Conservation (phyloP, 2,329 filamentous ascomycete genomes). For the Verticillium isaacii region DNA sequence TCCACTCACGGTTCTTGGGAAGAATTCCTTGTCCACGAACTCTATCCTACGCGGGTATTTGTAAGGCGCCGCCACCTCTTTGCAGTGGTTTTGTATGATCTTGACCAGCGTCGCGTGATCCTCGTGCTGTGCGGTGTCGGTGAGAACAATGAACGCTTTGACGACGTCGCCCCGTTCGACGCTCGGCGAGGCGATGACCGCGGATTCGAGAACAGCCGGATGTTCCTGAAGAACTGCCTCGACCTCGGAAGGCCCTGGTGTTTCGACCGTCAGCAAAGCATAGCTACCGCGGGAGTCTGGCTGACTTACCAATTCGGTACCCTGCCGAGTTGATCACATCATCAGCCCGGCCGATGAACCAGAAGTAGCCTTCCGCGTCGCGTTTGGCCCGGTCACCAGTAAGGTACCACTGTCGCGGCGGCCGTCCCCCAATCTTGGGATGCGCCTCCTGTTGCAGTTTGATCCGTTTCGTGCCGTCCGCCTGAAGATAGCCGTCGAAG, state of each 20-base stretch:
- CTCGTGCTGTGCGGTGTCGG: not conserved
- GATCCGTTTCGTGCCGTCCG: not conserved
- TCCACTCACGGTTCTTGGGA: not conserved
- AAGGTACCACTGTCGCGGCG: not conserved
- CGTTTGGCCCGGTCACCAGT: not conserved
- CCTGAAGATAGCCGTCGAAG: not conserved
- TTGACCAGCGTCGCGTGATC: not conserved
- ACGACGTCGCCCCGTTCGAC: conserved; percentile 1
- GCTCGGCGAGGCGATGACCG: not conserved
- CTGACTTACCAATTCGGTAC: not conserved
- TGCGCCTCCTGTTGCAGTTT: not conserved
- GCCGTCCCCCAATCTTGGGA: not conserved
- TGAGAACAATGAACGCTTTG: not conserved
- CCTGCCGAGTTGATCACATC: conserved; percentile 2
- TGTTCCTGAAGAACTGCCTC: conserved; percentile 1
- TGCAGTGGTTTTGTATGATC: conserved; percentile 1
- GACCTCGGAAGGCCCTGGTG: not conserved
- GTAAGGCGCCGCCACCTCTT: not conserved
- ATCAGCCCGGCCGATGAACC: not conserved
- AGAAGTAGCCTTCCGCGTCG: not conserved
- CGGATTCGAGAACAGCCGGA: not conserved
- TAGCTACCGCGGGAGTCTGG: not conserved
- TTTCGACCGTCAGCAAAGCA: not conserved
- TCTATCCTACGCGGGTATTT: conserved; percentile 1
- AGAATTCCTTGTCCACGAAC: not conserved